Evolutionary conservation across 2,329 filamentous ascomycete genomes (phyloP).

Genomic region (Penicillium janthinellum): DNA sequence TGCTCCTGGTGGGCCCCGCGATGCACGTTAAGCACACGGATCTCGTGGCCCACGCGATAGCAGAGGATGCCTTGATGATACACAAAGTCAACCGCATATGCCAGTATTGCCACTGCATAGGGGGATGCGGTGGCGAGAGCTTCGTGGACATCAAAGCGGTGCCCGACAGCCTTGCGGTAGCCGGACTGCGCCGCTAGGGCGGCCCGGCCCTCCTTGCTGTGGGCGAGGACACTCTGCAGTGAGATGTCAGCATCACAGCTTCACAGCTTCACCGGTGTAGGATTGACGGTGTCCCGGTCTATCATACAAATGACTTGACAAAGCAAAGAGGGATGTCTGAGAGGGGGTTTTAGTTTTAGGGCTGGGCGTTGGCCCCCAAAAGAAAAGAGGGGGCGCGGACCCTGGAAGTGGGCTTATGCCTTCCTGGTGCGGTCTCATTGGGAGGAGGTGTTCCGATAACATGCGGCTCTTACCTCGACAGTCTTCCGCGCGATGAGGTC

Average conservation of each 20-base stretch:
- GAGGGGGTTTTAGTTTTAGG: background rate
- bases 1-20: conserved; percentile 52
- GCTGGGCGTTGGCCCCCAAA: background rate
- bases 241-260: conserved; percentile 13
- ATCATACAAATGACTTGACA: background rate
- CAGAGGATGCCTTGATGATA: conserved; percentile 67
- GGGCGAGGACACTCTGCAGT: conserved; percentile 43
- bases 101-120: conserved; percentile 62
- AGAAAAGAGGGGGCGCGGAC: background rate
- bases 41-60: conserved; percentile 56
- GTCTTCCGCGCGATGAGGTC: conserved; percentile 60
- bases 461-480: conserved; percentile 53
- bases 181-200: conserved; percentile 41
- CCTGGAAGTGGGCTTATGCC: conserved; percentile 1
- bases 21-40: conserved; percentile 64
- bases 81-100: conserved; percentile 61
- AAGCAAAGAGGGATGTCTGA: background rate
- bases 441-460: background rate
- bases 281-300: background rate
- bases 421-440: background rate
- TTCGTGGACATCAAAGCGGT: conserved; percentile 61
- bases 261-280: background rate
- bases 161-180: conserved; percentile 60
- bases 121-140: conserved; percentile 65
- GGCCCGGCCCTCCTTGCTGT: conserved; percentile 50